phyloP scores from a whole-genome alignment of 1,139 yeast genomes.

The Protomyces macrosporus region DNA sequence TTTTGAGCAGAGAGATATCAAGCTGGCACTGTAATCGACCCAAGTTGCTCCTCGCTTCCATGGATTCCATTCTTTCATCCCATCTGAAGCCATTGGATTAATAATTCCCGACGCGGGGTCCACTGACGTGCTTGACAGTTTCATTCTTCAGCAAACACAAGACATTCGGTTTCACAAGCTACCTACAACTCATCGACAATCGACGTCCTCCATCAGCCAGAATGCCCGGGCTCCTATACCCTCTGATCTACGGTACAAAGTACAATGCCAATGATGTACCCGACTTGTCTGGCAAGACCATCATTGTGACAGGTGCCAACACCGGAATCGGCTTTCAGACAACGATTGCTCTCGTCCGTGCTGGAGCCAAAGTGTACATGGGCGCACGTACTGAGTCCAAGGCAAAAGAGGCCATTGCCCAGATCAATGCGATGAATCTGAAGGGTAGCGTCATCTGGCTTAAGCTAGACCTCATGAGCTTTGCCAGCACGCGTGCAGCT shows the following conservation, averaged over 20 bases:
- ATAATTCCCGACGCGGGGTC: too few relatives aligned
- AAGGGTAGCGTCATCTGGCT: slow-evolving; percentile 34
- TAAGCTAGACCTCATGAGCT: slow-evolving; percentile 45
- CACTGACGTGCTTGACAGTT: too few relatives aligned
- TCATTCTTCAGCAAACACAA: too few relatives aligned
- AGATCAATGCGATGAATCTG: slow-evolving; percentile 35
- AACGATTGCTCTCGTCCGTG: slow-evolving; percentile 32
- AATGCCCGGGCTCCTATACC: slow-evolving; percentile 14
- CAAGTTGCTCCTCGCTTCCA: too few relatives aligned
- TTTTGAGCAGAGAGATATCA: neutral
- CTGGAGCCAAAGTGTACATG: slow-evolving; percentile 46
- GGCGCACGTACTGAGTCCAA: slow-evolving; percentile 43
- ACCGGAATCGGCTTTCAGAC: slow-evolving; percentile 32
- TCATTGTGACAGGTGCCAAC: slow-evolving; percentile 32
- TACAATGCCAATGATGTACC: slow-evolving; percentile 44
- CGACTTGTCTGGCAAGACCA: slow-evolving; percentile 42
- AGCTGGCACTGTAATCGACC: too few relatives aligned
- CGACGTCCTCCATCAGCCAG: too few relatives aligned
- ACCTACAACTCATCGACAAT: too few relatives aligned
- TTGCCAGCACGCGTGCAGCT: slow-evolving; percentile 34
- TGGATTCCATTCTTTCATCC: too few relatives aligned
- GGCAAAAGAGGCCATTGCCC: slow-evolving; percentile 40
- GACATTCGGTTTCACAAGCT: too few relatives aligned
- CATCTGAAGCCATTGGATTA: too few relatives aligned
- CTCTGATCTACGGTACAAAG: slow-evolving; percentile 34